Evolutionary conservation across 495 filamentous ascomycete species (phyloP).

Genomic region (Neurospora sublineolata): DNA sequence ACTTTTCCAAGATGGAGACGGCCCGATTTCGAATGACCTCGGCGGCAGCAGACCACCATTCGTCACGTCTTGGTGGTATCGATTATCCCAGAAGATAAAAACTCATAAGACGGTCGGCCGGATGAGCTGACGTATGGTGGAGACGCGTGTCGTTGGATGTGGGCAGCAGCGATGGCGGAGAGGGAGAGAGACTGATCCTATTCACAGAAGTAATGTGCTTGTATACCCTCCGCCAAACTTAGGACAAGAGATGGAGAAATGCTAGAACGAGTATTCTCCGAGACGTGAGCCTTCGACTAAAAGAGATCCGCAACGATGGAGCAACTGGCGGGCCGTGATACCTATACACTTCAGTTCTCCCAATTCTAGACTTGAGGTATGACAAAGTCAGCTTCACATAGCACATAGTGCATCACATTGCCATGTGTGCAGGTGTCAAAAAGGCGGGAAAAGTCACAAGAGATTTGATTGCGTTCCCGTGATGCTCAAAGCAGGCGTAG

Average conservation of each 20-base stretch:
- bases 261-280: background rate
- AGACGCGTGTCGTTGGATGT: background rate
- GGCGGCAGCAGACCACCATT: background rate
- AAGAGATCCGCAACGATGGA: background rate
- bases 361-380: background rate
- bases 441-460: background rate
- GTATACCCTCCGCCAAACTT: background rate
- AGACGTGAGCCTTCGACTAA: background rate
- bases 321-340: background rate
- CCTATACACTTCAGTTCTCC: background rate
- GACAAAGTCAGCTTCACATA: background rate
- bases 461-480: background rate
- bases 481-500: background rate
- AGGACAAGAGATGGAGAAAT: background rate
- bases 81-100: too few relatives aligned
- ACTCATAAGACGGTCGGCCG: background rate
- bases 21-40: background rate
- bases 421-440: background rate
- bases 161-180: background rate
- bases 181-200: background rate
- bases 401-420: background rate
- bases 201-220: background rate
- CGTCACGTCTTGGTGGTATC: background rate
- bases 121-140: background rate
- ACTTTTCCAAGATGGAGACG: background rate